phyloP scores from a whole-genome alignment of 371 early-diverging fungal species.

The Funneliformis caledonium region DNA sequence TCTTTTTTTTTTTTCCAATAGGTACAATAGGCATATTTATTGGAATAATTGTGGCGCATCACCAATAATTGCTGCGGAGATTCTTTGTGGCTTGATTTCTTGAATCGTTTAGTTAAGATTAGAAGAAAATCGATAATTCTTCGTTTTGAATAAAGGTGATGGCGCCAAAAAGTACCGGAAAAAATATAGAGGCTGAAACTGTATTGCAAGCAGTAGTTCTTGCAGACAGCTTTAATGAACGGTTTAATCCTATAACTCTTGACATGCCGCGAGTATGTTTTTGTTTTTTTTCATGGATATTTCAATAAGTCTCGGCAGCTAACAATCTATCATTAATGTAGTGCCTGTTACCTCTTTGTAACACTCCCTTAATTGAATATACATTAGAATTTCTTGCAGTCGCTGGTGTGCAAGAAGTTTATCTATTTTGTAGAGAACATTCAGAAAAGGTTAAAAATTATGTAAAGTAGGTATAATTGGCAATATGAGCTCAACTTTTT shows the following conservation, averaged over 20 bases:
- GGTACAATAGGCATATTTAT: too few species aligned
- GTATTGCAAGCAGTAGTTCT: constrained; percentile 88
- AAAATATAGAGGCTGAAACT: constrained; percentile 59
- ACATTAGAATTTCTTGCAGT: constrained; percentile 88
- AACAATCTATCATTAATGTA: constrained; percentile 44
- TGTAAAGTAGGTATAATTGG: constrained; percentile 65
- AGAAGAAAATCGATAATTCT: too few species aligned
- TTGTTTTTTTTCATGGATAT: constrained; percentile 9
- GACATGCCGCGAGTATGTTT: constrained; percentile 80
- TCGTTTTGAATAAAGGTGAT: too few species aligned
- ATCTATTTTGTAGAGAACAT: constrained; percentile 84
- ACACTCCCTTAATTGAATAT: constrained; percentile 94
- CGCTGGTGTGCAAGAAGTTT: constrained; percentile 86
- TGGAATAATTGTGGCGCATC: too few species aligned
- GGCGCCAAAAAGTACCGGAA: constrained; percentile 46
- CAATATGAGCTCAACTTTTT: neutral
- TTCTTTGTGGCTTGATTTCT: too few species aligned
- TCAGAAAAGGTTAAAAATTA: constrained; percentile 83
- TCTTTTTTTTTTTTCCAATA: too few species aligned
- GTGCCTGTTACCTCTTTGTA: constrained; percentile 93
- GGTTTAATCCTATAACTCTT: constrained; percentile 87
- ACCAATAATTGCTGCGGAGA: too few species aligned
- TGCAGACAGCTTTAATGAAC: constrained; percentile 89
- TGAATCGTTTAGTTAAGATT: too few species aligned
- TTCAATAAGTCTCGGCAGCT: neutral